phyloP scores from a whole-genome alignment of 345 rosid species.

The Schrenkiella parvula region DNA sequence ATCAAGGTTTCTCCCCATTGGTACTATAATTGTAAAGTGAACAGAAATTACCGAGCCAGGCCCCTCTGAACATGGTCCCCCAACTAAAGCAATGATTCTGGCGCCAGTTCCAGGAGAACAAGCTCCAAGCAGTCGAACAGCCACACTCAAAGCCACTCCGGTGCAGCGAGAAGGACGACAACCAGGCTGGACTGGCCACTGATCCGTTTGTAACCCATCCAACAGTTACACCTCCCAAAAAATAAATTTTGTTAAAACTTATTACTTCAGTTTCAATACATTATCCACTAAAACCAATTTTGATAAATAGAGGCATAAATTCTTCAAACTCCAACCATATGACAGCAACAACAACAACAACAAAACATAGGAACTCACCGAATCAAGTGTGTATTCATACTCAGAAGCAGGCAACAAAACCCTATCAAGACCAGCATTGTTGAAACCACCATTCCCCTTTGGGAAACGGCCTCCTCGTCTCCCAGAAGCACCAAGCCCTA shows the following conservation, averaged over 20 bases:
- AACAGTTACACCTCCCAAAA: conserved; percentile 46
- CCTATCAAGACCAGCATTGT: conserved; percentile 50
- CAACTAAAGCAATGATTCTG: conserved; percentile 87
- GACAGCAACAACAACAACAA: too few relatives aligned
- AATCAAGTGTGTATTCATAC: conserved; percentile 77
- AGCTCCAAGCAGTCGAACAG: conserved; percentile 85
- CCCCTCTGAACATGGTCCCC: conserved; percentile 53
- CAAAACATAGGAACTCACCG: conserved; percentile 42
- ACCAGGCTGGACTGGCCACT: conserved; percentile 74
- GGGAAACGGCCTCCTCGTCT: conserved; percentile 50
- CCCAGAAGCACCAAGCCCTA: conserved; percentile 63
- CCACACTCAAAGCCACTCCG: conserved; percentile 92
- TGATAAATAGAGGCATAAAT: background rate
- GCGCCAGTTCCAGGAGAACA: conserved; percentile 94
- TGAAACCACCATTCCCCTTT: conserved; percentile 45
- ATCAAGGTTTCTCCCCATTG: background rate
- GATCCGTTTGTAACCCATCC: conserved; percentile 94
- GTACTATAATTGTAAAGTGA: too few relatives aligned
- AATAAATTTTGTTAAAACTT: too few relatives aligned
- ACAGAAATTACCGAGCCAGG: conserved; percentile 99
- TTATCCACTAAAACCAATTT: background rate
- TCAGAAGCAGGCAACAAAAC: conserved; percentile 92
- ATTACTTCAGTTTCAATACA: too few relatives aligned
- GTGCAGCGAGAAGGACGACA: conserved; percentile 71
- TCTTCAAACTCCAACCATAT: background rate